Evolutionary conservation across 306 rosid genomes (phyloP).

Genomic region (Quillaja saponaria): DNA sequence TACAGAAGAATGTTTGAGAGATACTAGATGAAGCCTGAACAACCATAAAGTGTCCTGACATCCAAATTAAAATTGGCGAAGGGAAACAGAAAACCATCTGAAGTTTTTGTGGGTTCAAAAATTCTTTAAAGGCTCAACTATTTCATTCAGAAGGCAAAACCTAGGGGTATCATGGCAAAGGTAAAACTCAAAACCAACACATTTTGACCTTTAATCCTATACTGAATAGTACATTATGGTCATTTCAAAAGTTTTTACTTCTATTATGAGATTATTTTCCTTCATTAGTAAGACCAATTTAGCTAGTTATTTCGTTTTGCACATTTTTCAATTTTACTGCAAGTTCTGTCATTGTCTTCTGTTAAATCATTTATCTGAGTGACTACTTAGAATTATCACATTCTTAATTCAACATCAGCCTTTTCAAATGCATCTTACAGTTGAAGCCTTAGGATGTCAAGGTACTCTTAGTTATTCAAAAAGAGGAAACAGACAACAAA

Average conservation of each 20-base stretch:
- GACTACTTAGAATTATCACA: too few relatives aligned
- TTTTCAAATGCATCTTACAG: neutral
- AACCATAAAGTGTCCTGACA: slow-evolving; percentile 17
- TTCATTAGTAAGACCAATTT: slow-evolving; percentile 20
- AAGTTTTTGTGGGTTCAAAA: too few relatives aligned
- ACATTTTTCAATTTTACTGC: slow-evolving; percentile 7
- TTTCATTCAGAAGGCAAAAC: slow-evolving; percentile 17
- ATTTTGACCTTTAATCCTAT: slow-evolving; percentile 3
- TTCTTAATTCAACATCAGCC: slow-evolving; percentile 2
- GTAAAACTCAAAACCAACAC: slow-evolving; percentile 6
- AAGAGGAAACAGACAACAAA: too few relatives aligned
- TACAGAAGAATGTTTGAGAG: too few relatives aligned
- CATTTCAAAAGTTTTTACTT: slow-evolving; percentile 4
- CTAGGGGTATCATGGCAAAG: too few relatives aligned
- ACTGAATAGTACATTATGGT: neutral
- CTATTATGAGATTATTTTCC: neutral
- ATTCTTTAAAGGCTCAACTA: neutral
- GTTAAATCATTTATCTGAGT: neutral
- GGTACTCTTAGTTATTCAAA: neutral
- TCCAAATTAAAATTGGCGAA: neutral
- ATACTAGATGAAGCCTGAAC: too few relatives aligned
- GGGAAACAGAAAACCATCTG: too few relatives aligned
- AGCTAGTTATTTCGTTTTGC: too few relatives aligned
- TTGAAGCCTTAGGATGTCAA: neutral
- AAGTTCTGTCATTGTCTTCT: slow-evolving; percentile 9